A percentile compares a stretch with the other conserved stretches of the same genome.
These are phyloP conservation scores for Linanthus parryae DNA, from an alignment of 148 eudicot genomes.

Conservation along the genomic window DNA sequence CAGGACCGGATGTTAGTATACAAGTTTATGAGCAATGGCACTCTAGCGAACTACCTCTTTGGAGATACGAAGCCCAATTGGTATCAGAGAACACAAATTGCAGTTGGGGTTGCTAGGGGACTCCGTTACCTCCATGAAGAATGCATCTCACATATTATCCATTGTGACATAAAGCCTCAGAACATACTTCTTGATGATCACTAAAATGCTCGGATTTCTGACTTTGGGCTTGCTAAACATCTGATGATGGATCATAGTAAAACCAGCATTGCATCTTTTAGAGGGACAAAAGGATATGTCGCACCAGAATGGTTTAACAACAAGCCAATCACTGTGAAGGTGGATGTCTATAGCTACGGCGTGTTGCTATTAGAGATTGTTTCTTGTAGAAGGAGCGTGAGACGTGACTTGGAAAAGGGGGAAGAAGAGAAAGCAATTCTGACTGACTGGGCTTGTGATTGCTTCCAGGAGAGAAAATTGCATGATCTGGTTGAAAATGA, in stretches of 20 bases:
- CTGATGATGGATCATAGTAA: conserved; percentile 40
- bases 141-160: conserved; percentile 27
- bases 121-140: conserved; percentile 6
- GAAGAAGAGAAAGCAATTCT: conserved; percentile 10
- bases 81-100: conserved; percentile 7
- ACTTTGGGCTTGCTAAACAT: conserved; percentile 61
- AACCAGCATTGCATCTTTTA: conserved; percentile 37
- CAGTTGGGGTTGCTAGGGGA: conserved; percentile 15
- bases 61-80: conserved; percentile 7
- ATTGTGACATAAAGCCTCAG: conserved; percentile 70
- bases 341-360: conserved; percentile 56
- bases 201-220: conserved; percentile 42
- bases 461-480: not conserved
- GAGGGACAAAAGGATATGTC: conserved; percentile 74
- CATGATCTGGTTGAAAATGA: conserved; percentile 11
- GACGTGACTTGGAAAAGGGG: not conserved
- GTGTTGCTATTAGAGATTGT: conserved; percentile 42
- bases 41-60: conserved; percentile 11
- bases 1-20: conserved; percentile 12
- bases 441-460: conserved; percentile 15
- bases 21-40: conserved; percentile 17
- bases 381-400: conserved; percentile 17
- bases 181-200: conserved; percentile 48
- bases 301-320: conserved; percentile 79
- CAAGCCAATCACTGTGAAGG: conserved; percentile 41